Conservation (phyloP, 2,329 filamentous ascomycete species). For the Calycina herbarum region DNA sequence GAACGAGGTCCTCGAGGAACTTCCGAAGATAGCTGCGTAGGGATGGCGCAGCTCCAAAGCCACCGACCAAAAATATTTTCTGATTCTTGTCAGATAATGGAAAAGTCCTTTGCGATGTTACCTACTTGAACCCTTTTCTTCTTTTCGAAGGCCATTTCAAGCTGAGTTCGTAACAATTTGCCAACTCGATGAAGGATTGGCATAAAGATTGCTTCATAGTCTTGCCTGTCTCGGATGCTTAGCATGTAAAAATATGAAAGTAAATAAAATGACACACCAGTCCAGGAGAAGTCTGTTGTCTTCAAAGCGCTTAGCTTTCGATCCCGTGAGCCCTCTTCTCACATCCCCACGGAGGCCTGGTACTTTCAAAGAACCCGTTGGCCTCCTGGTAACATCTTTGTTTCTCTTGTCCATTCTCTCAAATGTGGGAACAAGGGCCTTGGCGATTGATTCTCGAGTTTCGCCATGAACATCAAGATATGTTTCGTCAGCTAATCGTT, state of each 20-base stretch:
- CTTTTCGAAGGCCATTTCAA: not conserved
- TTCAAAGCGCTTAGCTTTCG: conserved; percentile 20
- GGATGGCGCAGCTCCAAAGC: conserved; percentile 27
- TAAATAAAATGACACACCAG: conserved; percentile 9
- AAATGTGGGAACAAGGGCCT: not conserved
- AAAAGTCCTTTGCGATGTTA: not conserved
- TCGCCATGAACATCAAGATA: conserved; percentile 7
- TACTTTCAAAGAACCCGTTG: not conserved
- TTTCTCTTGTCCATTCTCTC: conserved; percentile 5
- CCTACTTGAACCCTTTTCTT: not conserved
- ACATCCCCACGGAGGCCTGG: not conserved
- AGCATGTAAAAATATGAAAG: not conserved
- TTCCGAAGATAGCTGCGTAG: conserved; percentile 18
- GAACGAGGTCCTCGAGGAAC: conserved; percentile 9
- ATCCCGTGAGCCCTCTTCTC: not conserved
- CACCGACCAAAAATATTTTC: conserved; percentile 31
- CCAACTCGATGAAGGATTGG: conserved; percentile 19
- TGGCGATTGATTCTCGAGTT: not conserved
- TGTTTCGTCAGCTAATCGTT: not conserved
- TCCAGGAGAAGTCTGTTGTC: conserved; percentile 17
- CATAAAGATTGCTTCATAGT: conserved; percentile 24
- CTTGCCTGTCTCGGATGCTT: conserved; percentile 10
- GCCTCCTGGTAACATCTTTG: not conserved
- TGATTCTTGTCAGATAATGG: conserved; percentile 8
- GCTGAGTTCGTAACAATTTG: conserved; percentile 6